Percentiles rank a stretch among this genome's conserved stretches.
phyloP scores from a whole-genome alignment of 306 rosid species.

The Sindora glabra region DNA sequence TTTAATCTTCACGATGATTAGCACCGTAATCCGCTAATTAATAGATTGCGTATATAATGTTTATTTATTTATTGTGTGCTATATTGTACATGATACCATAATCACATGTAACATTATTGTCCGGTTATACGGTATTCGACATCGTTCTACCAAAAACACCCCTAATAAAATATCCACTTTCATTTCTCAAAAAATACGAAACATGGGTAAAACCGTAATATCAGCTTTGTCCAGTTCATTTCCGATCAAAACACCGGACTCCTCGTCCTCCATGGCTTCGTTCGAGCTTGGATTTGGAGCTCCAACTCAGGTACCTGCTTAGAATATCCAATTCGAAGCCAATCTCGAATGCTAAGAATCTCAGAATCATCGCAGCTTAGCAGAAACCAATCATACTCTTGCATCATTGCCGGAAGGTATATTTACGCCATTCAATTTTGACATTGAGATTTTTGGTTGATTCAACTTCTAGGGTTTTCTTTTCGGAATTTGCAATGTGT shows the following conservation, averaged over 20 bases:
- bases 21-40: not conserved
- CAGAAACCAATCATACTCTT: slow-evolving; percentile 12
- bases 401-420: slow-evolving; percentile 29
- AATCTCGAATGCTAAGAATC: slow-evolving; percentile 16
- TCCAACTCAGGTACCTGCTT: slow-evolving; percentile 36
- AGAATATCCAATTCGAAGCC: slow-evolving; percentile 22
- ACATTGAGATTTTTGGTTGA: slow-evolving; percentile 12
- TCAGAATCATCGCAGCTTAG: slow-evolving; percentile 10
- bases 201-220: slow-evolving; percentile 46
- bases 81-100: slow-evolving; percentile 12
- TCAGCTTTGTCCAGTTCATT: slow-evolving; percentile 27
- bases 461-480: slow-evolving; percentile 51
- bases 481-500: slow-evolving; percentile 21
- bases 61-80: not conserved
- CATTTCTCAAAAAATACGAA: not conserved
- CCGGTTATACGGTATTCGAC: slow-evolving; percentile 24
- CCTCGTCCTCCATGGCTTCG: slow-evolving; percentile 70
- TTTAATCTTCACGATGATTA: too few species aligned
- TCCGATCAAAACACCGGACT: slow-evolving; percentile 81
- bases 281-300: slow-evolving; percentile 69
- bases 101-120: slow-evolving; percentile 19
- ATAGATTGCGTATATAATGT: not conserved
- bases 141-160: not conserved
- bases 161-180: not conserved
- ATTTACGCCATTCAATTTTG: slow-evolving; percentile 18